Evolutionary conservation across 129 eudicot genomes (phyloP).

Genomic region (Helianthus tuberosus): DNA sequence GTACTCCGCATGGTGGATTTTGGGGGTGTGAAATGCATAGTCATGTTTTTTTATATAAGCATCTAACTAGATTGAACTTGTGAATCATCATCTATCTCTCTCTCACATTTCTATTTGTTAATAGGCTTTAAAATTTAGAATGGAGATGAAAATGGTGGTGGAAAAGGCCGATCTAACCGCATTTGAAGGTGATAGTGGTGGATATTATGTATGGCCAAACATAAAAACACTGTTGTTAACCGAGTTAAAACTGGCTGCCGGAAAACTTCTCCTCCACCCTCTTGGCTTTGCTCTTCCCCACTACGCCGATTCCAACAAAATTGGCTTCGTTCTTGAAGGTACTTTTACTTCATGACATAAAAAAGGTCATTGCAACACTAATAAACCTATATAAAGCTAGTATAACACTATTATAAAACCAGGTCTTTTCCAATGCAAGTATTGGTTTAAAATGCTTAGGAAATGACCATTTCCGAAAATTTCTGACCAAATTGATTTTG

Average conservation of each 20-base stretch:
- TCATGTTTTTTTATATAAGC: neutral
- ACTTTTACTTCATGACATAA: neutral
- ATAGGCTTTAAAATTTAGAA: neutral
- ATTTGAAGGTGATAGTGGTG: conserved; percentile 48
- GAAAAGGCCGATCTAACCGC: conserved; percentile 30
- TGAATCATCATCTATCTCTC: neutral
- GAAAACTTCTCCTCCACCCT: conserved; percentile 52
- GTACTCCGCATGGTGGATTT: too few relatives aligned
- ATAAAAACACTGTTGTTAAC: conserved; percentile 38
- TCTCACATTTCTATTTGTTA: neutral
- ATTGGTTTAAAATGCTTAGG: too few relatives aligned
- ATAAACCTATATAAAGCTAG: too few relatives aligned
- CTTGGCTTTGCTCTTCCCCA: conserved; percentile 68
- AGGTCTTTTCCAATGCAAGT: too few relatives aligned
- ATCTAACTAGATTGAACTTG: neutral
- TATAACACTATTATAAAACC: too few relatives aligned
- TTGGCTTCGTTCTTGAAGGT: conserved; percentile 62
- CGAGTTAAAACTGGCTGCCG: conserved; percentile 51
- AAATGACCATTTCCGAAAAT: too few relatives aligned
- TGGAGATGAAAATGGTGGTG: conserved; percentile 47
- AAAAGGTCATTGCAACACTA: too few relatives aligned
- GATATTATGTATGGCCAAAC: conserved; percentile 52
- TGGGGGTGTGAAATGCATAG: too few relatives aligned
- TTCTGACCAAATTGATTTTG: too few relatives aligned
- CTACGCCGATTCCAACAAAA: conserved; percentile 54